Evolutionary conservation across 768 basidiomycete genomes (phyloP), one percentile per base, ranked within the genome.

Genomic region (Lactarius deliciosus): DNA sequence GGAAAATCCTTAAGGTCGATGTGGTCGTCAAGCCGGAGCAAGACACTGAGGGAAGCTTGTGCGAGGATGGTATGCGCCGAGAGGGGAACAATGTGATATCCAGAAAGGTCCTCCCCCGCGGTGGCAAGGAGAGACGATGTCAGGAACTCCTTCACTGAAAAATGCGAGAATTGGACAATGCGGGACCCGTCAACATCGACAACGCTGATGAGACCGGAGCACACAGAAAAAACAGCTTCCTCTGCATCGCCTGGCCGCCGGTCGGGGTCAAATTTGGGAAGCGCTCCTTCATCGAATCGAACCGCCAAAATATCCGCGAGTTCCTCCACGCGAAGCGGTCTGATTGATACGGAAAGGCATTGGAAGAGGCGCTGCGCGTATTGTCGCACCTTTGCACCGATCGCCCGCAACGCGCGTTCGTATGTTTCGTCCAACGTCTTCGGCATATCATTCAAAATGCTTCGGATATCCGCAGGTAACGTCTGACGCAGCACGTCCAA

Each of bases 141-240:
- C 22, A 65, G 11, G 41, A 56, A 66, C 8, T 66, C 60, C 36
- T 50, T 66, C 3, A 66, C 60, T 0, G 65, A 61, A 34, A 66
- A 57, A 32, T 66, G 65, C 5, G 65, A 11, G 18, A 66, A 66
- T n/a, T 66, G 60, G 20, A 66, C 40, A 16, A 60, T 9, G 13
- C 5, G 11, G 1, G 28, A 50, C n/a, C 11, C 47, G 13, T 30
- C 18, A 25, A 43, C 28, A 15, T 61, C 2, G n/a, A 61, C 43
- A 0, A 66, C 36, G 34, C 41, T 3, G 28, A 66, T 56, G 7
- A 66, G 25, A 3, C 34, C 61, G 13, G 65, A 50, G 16, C 65
- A 66, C 1, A 11, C 47, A 3, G 55, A 61, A 4, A 47, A 18
- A 1, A 66, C 40, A 2, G 34, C 59, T 18, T 57, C n/a, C 8